Evolutionary conservation across 1,139 yeast genomes (phyloP).

Genomic region (Wickerhamomyces sp.): DNA sequence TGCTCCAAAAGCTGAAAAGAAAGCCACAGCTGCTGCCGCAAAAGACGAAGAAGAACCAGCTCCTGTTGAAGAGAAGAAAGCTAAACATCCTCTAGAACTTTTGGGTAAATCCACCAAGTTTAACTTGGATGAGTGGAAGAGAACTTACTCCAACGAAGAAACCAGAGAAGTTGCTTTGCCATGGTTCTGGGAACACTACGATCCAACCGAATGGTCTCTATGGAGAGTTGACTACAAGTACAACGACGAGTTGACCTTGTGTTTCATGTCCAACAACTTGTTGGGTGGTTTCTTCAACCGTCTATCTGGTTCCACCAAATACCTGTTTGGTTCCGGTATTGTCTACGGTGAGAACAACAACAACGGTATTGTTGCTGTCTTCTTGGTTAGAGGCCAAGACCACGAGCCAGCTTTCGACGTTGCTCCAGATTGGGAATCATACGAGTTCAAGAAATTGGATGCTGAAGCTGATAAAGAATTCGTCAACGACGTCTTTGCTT

Average conservation of each 20-base stretch:
- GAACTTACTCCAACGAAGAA: conserved; percentile 94
- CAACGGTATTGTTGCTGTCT: conserved; percentile 96
- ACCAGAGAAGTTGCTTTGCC: conserved; percentile 93
- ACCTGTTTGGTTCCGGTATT: conserved; percentile 87
- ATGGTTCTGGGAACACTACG: conserved; percentile 97
- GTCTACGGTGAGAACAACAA: conserved; percentile 98
- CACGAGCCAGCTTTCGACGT: conserved; percentile 87
- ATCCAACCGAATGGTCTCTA: conserved; percentile 90
- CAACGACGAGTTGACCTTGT: conserved; percentile 94
- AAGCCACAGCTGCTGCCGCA: conserved; percentile 29
- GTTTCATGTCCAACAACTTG: conserved; percentile 98
- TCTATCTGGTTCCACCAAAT: conserved; percentile 86
- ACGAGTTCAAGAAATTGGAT: conserved; percentile 52
- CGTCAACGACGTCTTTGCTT: not conserved
- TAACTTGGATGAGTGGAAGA: conserved; percentile 91
- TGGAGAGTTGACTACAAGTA: conserved; percentile 97
- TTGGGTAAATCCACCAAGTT: conserved; percentile 67
- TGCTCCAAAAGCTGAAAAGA: conserved; percentile 25
- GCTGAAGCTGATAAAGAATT: not conserved
- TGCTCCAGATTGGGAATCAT: conserved; percentile 99
- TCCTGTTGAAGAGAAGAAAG: conserved; percentile 51
- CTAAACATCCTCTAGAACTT: conserved; percentile 87
- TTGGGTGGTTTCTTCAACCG: conserved; percentile 99
- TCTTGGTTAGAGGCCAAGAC: conserved; percentile 95
- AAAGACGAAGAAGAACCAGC: conserved; percentile 30